Base-by-base conservation (phyloP, 192 early-diverging fungal genomes). In the Coemansia sp. region DNA sequence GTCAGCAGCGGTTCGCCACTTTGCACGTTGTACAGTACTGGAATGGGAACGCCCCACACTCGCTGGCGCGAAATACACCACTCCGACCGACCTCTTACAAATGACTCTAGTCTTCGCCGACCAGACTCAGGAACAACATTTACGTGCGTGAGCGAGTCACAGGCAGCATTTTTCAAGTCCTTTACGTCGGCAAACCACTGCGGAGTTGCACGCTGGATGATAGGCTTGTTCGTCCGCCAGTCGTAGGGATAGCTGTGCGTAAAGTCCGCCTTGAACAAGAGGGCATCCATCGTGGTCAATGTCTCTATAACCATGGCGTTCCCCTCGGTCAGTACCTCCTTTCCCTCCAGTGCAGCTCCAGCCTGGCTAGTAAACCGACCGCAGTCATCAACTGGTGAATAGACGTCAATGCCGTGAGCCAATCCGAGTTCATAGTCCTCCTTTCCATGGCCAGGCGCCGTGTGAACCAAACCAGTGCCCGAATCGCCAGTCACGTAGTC, bases 41-140 rank as follows among this genome's bases (percentile, higher is more conserved):
- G 93, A 49, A 93, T 94, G 2, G 93, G 91, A 8, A 94, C 91
- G 29, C 93, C 93, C 93, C 93, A 94, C 9, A 90, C 86, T 24
- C 91, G 84, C 77, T 94, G 93, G 16, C 93, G 86, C 34, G 93
- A 94, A 47, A 94, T 93, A 74, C 91, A 94, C 93, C 93, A 94
- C 79, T 94, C 93, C 34, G 85, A 88, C 29, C 93, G 79, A 10
- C 89, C 89, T 10, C 85, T 74, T 20, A 90, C 87, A 84, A 91
- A 94, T 36, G 86, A 82, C 67, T 88, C 79, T 34, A 94, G 70
- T 2, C 91, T 86, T 41, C 81, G 78, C 5, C 73, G 69, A n/a
- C 87, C 88, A 74, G 78, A 60, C 29, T 90, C 85, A 41, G 93
- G 91, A n/a, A 92, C 68, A 55, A 91, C 87, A 12, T 66, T 64